Evolutionary conservation across 2,329 filamentous ascomycete species (phyloP).

Genomic region (Fusarium sp.): DNA sequence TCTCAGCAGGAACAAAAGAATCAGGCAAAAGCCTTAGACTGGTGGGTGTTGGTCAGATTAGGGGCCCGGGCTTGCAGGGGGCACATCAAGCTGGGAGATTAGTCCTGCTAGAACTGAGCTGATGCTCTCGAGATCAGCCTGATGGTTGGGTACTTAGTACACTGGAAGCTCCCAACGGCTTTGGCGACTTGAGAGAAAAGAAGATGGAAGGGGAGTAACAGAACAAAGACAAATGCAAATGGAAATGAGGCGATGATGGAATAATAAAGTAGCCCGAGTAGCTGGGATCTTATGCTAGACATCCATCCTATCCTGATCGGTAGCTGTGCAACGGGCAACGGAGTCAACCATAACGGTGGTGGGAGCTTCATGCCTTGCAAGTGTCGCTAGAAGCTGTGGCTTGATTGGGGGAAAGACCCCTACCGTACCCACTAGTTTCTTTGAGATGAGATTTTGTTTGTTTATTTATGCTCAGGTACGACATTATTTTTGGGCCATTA

Average conservation of each 20-base stretch:
- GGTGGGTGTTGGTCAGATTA: slow-evolving; percentile 44
- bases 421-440: slow-evolving; percentile 32
- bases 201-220: slow-evolving; percentile 3
- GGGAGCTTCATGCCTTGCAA: slow-evolving; percentile 31
- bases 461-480: slow-evolving; percentile 50
- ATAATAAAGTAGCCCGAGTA: slow-evolving; percentile 40
- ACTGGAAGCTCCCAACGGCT: slow-evolving; percentile 6
- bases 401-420: slow-evolving; percentile 31
- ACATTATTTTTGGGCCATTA: slow-evolving; percentile 43
- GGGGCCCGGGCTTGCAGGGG: slow-evolving; percentile 44
- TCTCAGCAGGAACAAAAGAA: slow-evolving; percentile 26
- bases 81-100: slow-evolving; percentile 42
- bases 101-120: slow-evolving; percentile 38
- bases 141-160: slow-evolving; percentile 1
- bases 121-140: slow-evolving; percentile 28
- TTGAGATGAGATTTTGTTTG: slow-evolving; percentile 50
- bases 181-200: slow-evolving; percentile 3
- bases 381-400: slow-evolving; percentile 30
- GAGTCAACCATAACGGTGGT: slow-evolving; percentile 39
- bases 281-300: slow-evolving; percentile 29
- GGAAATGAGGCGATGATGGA: slow-evolving; percentile 29
- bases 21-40: slow-evolving; percentile 26
- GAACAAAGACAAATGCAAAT: slow-evolving; percentile 19
- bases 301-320: slow-evolving; percentile 27
- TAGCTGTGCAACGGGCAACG: slow-evolving; percentile 49